Base-by-base conservation (phyloP, 2,329 filamentous ascomycete species). In the Trichophyton equinum region DNA sequence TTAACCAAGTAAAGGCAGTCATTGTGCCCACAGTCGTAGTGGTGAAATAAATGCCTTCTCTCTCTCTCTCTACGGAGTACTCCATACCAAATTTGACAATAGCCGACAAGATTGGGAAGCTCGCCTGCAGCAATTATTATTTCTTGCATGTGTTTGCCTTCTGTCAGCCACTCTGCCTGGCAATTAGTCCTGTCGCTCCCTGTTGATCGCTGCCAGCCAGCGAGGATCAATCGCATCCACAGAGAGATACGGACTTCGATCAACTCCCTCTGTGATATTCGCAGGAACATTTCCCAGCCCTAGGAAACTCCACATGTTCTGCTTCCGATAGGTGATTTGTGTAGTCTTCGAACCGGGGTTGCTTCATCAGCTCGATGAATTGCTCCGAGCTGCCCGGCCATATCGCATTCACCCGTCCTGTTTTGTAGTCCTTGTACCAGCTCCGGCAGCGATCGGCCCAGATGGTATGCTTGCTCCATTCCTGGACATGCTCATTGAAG, bases 341-440 rank as follows among this genome's bases (percentile, higher is more conserved):
- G 64, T 75, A 78, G 63, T 78, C 76, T 67, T 78, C 76, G 60
- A 71, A 77, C 27, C 76, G 70, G 2, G 74, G 74, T 5, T 68
- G 64, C 49, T 72, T 68, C 61, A 78, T 75, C 1, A 72, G 65
- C 60, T 77, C 71, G 38, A 74, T 70, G 62, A 80, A 81, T 60
- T 81, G 79, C 47, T 81, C 73, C 0, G 75, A 77, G 2, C 73
- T 76, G 2, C 79, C 80, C 0, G 80, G 79, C 75, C 76, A 82
- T 1, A 82, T 70, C 2, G 78, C 76, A 68, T 69, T 72, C 47
- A 78, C 75, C 4, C 75, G 69, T n/a, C 75, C 76, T 1, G 75
- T 78, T 40, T 66, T 68, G 33, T 67, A 67, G 25, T 68, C 67
- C 57, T 70, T 70, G 56, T 72, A 72, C 70, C 69, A 72, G 22